Percentiles rank a stretch among this genome's conserved stretches.
Evolutionary conservation across 2,329 filamentous ascomycete species (phyloP).

Genomic region (Fusarium sp.): DNA sequence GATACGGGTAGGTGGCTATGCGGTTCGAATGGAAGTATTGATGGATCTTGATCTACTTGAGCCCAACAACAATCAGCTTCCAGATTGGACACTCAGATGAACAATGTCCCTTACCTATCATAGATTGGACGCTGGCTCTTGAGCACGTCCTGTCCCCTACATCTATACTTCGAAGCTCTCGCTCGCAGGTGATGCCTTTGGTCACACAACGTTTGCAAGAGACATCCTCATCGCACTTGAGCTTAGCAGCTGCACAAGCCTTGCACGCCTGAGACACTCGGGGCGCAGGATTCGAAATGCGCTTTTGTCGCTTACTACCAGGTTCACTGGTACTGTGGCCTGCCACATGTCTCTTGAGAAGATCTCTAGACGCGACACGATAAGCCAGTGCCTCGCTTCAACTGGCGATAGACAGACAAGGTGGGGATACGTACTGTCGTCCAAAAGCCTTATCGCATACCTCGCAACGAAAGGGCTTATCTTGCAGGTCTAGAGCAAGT

Average conservation of each 20-base stretch:
- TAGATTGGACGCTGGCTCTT: neutral
- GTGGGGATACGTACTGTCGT: neutral
- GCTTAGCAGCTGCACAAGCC: constrained; percentile 2
- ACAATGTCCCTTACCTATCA: neutral
- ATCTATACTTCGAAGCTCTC: neutral
- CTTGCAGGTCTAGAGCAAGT: neutral
- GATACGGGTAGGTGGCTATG: neutral
- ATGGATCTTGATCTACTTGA: neutral
- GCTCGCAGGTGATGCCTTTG: neutral
- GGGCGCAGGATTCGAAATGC: neutral
- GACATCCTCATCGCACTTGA: neutral
- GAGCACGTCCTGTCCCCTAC: neutral
- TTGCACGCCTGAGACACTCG: constrained; percentile 1
- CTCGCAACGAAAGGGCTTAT: neutral
- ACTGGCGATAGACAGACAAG: too few relatives aligned
- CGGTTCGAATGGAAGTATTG: neutral
- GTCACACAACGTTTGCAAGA: neutral
- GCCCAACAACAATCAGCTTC: neutral
- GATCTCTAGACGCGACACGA: neutral
- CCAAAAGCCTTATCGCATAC: constrained; percentile 4
- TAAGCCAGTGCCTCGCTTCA: neutral
- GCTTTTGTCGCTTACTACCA: neutral
- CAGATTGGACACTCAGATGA: fast-evolving
- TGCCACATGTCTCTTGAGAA: constrained; percentile 1
- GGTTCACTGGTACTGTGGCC: neutral